phyloP scores from a whole-genome alignment of 2,329 filamentous ascomycete genomes.

The Chalaropsis thielavioides region DNA sequence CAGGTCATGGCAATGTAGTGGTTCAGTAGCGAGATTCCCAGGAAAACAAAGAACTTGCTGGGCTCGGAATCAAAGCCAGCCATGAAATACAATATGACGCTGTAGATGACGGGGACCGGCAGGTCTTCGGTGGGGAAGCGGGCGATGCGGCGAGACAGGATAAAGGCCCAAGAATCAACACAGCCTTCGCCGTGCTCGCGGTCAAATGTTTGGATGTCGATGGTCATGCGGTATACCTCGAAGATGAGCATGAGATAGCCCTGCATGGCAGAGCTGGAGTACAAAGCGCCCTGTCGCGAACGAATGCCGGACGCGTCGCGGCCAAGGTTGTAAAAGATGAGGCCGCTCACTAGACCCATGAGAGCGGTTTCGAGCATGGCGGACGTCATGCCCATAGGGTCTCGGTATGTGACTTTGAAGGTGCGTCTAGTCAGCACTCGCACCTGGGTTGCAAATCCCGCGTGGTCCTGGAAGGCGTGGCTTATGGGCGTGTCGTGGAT shows the following conservation, averaged over 20 bases:
- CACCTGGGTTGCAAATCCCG: slow-evolving; percentile 47
- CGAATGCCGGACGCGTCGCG: slow-evolving; percentile 56
- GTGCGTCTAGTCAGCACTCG: slow-evolving; percentile 53
- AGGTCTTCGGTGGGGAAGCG: slow-evolving; percentile 57
- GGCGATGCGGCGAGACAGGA: slow-evolving; percentile 55
- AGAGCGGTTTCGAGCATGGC: slow-evolving; percentile 53
- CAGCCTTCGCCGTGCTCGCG: slow-evolving; percentile 61
- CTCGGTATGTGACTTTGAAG: slow-evolving; percentile 57
- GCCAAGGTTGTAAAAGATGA: slow-evolving; percentile 54
- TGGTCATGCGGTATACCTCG: slow-evolving; percentile 59
- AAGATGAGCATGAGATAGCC: slow-evolving; percentile 65
- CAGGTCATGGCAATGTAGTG: slow-evolving; percentile 63
- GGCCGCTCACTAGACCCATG: slow-evolving; percentile 59
- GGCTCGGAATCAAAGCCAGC: slow-evolving; percentile 52
- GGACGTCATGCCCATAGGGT: slow-evolving; percentile 60
- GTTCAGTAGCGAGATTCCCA: slow-evolving; percentile 50
- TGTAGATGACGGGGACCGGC: slow-evolving; percentile 56
- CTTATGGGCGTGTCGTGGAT: slow-evolving; percentile 16
- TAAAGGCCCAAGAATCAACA: slow-evolving; percentile 52
- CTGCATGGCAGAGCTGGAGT: slow-evolving; percentile 56
- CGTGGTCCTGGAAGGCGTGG: slow-evolving; percentile 28
- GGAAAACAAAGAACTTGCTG: slow-evolving; percentile 56
- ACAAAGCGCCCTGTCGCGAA: slow-evolving; percentile 57
- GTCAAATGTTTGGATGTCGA: slow-evolving; percentile 63
- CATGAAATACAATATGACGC: slow-evolving; percentile 65